Conservation (phyloP, 108 stramenopile species). For the Skeletonema potamos region DNA sequence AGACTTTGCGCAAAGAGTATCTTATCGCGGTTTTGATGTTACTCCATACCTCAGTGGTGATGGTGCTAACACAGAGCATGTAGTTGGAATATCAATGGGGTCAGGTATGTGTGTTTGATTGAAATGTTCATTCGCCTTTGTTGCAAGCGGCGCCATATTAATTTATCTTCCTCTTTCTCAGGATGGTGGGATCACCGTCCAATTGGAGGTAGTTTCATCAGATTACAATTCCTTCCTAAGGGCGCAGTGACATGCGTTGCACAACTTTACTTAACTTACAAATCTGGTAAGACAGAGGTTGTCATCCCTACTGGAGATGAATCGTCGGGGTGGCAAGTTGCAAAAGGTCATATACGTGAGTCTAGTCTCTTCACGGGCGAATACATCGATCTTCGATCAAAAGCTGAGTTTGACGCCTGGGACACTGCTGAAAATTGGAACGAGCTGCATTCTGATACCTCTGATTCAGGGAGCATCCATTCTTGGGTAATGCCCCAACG, state of each 20-base stretch:
- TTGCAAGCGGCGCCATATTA: background rate
- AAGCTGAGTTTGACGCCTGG: conserved; percentile 35
- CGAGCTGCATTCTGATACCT: background rate
- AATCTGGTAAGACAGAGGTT: conserved; percentile 31
- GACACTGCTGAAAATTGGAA: conserved; percentile 34
- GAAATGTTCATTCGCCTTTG: background rate
- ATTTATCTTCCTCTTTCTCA: background rate
- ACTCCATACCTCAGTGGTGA: conserved; percentile 27
- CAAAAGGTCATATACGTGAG: conserved; percentile 46
- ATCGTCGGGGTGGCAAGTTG: conserved; percentile 40
- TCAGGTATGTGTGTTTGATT: conserved; percentile 8
- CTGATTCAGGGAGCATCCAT: conserved; percentile 4
- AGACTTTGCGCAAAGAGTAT: conserved; percentile 50
- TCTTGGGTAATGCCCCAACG: conserved; percentile 19
- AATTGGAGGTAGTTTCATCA: conserved; percentile 31
- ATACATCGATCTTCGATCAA: conserved; percentile 42
- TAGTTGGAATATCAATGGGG: conserved; percentile 43
- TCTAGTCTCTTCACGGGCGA: conserved; percentile 47
- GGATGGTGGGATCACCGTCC: conserved; percentile 63
- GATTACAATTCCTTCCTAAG: conserved; percentile 33
- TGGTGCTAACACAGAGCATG: conserved; percentile 13
- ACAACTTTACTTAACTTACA: conserved; percentile 34
- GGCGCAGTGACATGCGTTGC: conserved; percentile 45
- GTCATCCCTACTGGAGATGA: conserved; percentile 31
- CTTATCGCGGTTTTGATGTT: conserved; percentile 53